phyloP scores from a whole-genome alignment of 2,329 filamentous ascomycete genomes.

The Acephala macrosclerotiorum region DNA sequence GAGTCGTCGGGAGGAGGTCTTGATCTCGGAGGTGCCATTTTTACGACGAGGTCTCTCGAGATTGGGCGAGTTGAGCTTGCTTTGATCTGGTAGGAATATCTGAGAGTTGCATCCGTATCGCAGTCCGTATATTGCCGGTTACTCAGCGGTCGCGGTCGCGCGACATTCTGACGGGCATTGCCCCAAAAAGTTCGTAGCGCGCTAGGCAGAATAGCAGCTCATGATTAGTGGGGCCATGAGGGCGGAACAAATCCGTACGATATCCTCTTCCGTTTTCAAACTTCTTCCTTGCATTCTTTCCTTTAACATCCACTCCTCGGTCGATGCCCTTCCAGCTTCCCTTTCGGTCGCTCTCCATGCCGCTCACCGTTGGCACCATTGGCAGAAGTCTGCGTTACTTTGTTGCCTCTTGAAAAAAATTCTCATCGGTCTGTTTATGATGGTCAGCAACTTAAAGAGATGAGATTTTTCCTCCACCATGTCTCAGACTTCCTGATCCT shows the following conservation, averaged over 20 bases:
- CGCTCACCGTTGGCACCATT: conserved; percentile 1
- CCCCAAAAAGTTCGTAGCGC: not conserved
- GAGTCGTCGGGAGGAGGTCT: conserved; percentile 45
- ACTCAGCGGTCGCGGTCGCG: conserved; percentile 1
- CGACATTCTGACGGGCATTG: not conserved
- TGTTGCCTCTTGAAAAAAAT: not conserved
- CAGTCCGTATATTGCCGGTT: not conserved
- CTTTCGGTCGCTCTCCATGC: not conserved
- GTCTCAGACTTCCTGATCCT: conserved; percentile 34
- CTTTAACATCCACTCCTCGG: not conserved
- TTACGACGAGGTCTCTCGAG: not conserved
- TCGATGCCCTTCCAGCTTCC: conserved; percentile 4
- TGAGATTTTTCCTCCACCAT: conserved; percentile 18
- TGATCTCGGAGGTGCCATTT: conserved; percentile 43
- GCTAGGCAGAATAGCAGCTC: not conserved
- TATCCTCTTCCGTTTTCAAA: not conserved
- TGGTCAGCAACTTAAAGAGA: not conserved
- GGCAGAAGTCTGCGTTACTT: conserved; percentile 15
- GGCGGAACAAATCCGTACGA: not conserved
- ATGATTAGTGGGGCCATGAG: not conserved
- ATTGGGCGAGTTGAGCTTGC: not conserved
- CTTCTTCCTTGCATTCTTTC: conserved; percentile 6
- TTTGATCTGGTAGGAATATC: not conserved
- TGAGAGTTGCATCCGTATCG: not conserved
- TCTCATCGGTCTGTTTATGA: conserved; percentile 12